Evolutionary conservation across 1,284 basidiomycete species (phyloP).

Genomic region (Trichosporon inkin): DNA sequence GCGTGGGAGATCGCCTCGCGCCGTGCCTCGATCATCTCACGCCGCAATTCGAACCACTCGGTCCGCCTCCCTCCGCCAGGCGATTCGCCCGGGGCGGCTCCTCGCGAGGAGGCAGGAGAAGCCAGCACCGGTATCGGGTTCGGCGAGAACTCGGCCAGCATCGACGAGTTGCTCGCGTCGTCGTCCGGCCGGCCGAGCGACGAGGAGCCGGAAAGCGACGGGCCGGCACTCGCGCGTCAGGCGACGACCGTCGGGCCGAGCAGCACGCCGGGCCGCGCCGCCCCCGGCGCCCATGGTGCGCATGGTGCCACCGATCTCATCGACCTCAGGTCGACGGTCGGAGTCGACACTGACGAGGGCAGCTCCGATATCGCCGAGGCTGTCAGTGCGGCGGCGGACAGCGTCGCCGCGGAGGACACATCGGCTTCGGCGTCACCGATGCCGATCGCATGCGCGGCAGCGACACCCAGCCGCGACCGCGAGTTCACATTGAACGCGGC

Average conservation of each 20-base stretch:
- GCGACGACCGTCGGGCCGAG: background rate
- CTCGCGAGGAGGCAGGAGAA: slow-evolving; percentile 16
- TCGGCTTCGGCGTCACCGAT: slow-evolving; percentile 11
- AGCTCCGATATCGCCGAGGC: background rate
- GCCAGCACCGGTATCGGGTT: slow-evolving; percentile 24
- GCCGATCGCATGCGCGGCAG: background rate
- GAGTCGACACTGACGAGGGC: background rate
- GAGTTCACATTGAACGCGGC: slow-evolving; percentile 11
- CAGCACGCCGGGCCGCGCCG: background rate
- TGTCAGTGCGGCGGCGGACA: slow-evolving; percentile 1
- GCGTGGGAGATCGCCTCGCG: slow-evolving; percentile 50
- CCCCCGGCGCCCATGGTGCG: background rate
- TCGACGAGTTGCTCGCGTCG: slow-evolving; percentile 28
- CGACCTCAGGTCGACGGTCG: background rate
- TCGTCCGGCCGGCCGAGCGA: slow-evolving; percentile 6
- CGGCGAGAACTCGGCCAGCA: slow-evolving; percentile 21
- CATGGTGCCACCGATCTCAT: background rate
- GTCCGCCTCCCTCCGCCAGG: slow-evolving; percentile 23
- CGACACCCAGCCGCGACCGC: background rate
- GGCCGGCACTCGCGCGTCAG: background rate
- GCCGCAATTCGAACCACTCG: slow-evolving; percentile 40
- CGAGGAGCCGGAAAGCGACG: background rate
- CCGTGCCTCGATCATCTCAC: slow-evolving; percentile 42
- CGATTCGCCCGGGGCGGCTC: background rate
- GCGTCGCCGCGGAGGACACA: background rate